These are phyloP conservation scores for Acanthamoeba rhysodes DNA, from an alignment of 208 protist genomes.

Conservation along the genomic window DNA sequence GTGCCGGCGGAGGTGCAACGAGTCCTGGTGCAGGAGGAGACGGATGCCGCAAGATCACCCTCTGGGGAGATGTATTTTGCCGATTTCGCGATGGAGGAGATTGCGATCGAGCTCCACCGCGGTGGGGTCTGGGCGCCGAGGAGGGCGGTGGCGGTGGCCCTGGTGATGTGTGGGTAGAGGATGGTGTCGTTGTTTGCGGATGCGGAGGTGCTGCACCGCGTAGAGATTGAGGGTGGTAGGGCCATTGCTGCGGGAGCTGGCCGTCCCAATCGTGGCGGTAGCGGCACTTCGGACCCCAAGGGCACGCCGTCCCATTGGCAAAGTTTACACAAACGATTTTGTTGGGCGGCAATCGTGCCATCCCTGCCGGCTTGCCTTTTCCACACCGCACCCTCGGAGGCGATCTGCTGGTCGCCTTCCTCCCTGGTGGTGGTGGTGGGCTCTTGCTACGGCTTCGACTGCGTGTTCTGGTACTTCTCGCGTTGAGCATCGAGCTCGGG, in stretches of 20 bases:
- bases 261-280: not conserved
- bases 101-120: too few relatives aligned
- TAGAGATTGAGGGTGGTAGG: not conserved
- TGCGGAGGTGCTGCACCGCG: not conserved
- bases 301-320: not conserved
- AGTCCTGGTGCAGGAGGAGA: too few relatives aligned
- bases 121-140: too few relatives aligned
- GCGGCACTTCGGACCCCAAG: not conserved
- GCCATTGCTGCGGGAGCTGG: not conserved
- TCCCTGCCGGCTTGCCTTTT: not conserved
- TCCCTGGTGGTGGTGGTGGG: too few relatives aligned
- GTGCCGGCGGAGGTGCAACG: too few relatives aligned
- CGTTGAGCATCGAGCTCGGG: too few relatives aligned
- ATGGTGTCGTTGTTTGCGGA: not conserved
- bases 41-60: too few relatives aligned
- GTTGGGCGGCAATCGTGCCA: not conserved
- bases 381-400: not conserved
- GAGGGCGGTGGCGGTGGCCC: too few relatives aligned
- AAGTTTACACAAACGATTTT: not conserved
- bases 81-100: too few relatives aligned
- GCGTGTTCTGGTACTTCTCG: not conserved
- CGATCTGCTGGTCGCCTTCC: not conserved
- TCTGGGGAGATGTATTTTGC: too few relatives aligned
- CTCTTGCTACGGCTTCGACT: not conserved
- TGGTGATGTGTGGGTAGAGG: not conserved